Evolutionary conservation across 345 rosid genomes (phyloP), one percentile per base, ranked within the genome.

Genomic region (Gossypium rotundifolium): DNA sequence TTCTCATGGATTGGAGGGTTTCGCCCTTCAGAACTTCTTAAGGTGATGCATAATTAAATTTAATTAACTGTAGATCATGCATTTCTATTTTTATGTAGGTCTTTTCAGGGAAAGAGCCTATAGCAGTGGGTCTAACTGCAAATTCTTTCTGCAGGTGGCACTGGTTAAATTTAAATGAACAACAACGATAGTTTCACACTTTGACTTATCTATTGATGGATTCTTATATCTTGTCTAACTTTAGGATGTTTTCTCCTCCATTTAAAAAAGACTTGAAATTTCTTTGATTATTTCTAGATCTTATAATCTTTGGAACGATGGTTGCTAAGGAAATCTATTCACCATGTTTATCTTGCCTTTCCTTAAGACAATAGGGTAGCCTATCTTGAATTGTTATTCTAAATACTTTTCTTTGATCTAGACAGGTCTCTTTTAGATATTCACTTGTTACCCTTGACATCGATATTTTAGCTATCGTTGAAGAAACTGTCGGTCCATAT

Each of bases 1-100:
- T 95, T 95, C 87, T 81, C 84, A 29, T 95, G 99, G 99, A 90
- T 95, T 1, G 99, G 98, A 25, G 99, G 99, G 49, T 95, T 90
- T 79, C 90, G 92, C 69, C 97, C 99, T 52, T 93, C 99, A 0
- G 97, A 92, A 73, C 94, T 95, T 76, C 92, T 95, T 70, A 87
- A 92, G 99, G 98, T 94, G 77, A 79, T 69, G 18, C 57, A 14
- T 70, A 7, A 16, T 62, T 48, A 17, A 9, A 27, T 57, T 48
- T 38, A 13, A 54, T 20, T 14, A 22, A 29, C 12, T 62, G 29
- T 5, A 22, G 4, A 60, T 27, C 42, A 22, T 57, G 17, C 64
- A 18, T 59, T 23, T 11, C 38, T 25, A 11, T 65, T 18, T 64
- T 44, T 51, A 64, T 40, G 22, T 23, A 5, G 64, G 17, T 11